Percentiles rank a stretch among this genome's conserved stretches.
Evolutionary conservation across 2,329 filamentous ascomycete species (phyloP).

Genomic region (Calonectria henricotiae): DNA sequence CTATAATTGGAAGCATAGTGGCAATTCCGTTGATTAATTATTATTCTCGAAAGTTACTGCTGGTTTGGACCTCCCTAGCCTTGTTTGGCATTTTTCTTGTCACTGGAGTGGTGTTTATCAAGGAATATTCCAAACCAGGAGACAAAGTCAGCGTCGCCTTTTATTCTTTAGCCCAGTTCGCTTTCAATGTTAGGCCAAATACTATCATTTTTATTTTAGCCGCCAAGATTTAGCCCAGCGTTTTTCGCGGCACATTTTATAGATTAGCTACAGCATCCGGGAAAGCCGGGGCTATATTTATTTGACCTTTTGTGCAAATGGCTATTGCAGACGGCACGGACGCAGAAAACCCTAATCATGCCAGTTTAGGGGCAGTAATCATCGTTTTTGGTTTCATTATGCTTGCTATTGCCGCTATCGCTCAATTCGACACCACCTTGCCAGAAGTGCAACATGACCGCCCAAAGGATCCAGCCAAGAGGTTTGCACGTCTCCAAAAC

Average conservation of each 20-base stretch:
- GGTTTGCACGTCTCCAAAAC: background rate
- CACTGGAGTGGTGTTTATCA: slow-evolving; percentile 10
- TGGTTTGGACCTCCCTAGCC: slow-evolving; percentile 18
- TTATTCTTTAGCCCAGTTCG: slow-evolving; percentile 38
- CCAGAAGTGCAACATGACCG: background rate
- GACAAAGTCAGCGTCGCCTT: background rate
- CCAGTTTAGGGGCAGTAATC: background rate
- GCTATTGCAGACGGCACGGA: background rate
- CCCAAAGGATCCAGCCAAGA: background rate
- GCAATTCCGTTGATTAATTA: slow-evolving; percentile 24
- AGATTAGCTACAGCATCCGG: slow-evolving; percentile 54
- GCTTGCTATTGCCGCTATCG: background rate
- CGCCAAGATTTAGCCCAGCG: slow-evolving; percentile 55
- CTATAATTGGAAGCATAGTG: background rate
- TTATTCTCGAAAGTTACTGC: slow-evolving; percentile 7
- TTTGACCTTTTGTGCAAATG: slow-evolving; percentile 35
- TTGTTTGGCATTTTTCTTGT: slow-evolving; percentile 18
- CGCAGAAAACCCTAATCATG: background rate
- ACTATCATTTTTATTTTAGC: slow-evolving; percentile 54
- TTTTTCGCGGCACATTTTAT: slow-evolving; percentile 54
- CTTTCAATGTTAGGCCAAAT: slow-evolving; percentile 54
- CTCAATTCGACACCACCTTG: background rate
- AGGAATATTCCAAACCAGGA: background rate
- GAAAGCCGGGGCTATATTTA: slow-evolving; percentile 53
- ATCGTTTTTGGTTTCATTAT: slow-evolving; percentile 12